Base-by-base conservation (phyloP, 352 stramenopile species). In the Aphanomyces euteiches region DNA sequence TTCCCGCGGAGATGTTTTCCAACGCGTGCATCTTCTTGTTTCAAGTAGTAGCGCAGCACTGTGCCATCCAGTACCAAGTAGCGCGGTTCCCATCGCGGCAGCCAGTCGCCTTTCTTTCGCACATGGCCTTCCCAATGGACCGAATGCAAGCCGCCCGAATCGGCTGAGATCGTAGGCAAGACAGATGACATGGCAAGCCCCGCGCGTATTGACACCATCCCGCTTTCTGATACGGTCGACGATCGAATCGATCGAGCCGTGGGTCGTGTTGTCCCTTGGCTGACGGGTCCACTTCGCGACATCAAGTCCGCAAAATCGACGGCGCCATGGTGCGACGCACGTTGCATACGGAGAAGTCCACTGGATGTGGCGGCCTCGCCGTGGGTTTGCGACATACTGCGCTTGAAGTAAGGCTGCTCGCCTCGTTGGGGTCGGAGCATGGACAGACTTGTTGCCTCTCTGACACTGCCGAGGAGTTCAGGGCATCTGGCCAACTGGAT, bases 91-190 rank as follows among this genome's bases (percentile, higher is more conserved):
- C 87, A 95, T n/a, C 87, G 86, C n/a, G 87, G 87, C 59, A 95
- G 77, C 87, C 87, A 95, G 67, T 95, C 87, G 47, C 87, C 87
- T 77, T 95, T 95, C 79, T 93, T 93, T 58, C 87, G 85, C 17
- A 93, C 87, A 61, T 90, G 92, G n/a, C 87, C 87, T 69, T 95
- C 87, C 87, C 87, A 95, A 45, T 93, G 87, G 5, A 95, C 86
- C 57, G 93, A 80, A 65, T 95, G 87, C 13, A 40, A 17, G 8
- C 17, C 19, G 43, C 39, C 54, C 39, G 28, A 28, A 28, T 28
- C 28, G 28, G 28, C 28, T 28, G 28, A 2, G 28, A 28, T 28
- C 2, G 28, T 28, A 28, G 28, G 28, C 28, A 28, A 28, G 28
- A 28, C 28, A 28, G 28, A 28, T 28, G 28, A 28, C 28, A 28